Evolutionary conservation across 176 grass and related monocot genomes (phyloP).

Genomic region (Oryza australiensis): DNA sequence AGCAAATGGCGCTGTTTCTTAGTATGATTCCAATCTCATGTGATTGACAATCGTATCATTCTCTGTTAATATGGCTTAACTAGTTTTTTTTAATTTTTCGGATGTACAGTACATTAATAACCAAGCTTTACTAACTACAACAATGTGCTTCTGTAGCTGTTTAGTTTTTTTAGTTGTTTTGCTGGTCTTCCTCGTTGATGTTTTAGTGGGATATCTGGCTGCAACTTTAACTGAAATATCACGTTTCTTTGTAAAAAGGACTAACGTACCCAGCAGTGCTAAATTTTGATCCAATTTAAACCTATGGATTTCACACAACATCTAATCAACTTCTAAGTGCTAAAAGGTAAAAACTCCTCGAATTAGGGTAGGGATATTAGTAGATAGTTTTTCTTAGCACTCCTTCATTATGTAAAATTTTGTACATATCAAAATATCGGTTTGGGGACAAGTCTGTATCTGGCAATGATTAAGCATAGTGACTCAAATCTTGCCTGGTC

Average conservation of each 20-base stretch:
- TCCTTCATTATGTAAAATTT: too few species aligned
- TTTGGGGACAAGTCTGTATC: too few species aligned
- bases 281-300: too few species aligned
- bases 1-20: slow-evolving; percentile 8
- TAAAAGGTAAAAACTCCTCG: too few species aligned
- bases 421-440: too few species aligned
- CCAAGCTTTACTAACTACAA: slow-evolving; percentile 1
- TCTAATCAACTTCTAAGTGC: too few species aligned
- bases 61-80: background rate
- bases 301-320: background rate
- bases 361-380: too few species aligned
- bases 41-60: background rate
- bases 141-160: slow-evolving; percentile 1
- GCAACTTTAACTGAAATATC: background rate
- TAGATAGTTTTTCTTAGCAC: too few species aligned
- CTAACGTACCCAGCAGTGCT: background rate
- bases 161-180: background rate
- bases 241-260: background rate
- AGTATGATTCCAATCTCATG: background rate
- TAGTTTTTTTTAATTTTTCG: background rate
- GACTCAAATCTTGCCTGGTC: too few species aligned
- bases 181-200: background rate
- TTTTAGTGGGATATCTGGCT: background rate
- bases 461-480: too few species aligned
- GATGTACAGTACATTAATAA: background rate